Evolutionary conservation across 352 stramenopile species (phyloP).

Genomic region (Phytophthora ramorum): DNA sequence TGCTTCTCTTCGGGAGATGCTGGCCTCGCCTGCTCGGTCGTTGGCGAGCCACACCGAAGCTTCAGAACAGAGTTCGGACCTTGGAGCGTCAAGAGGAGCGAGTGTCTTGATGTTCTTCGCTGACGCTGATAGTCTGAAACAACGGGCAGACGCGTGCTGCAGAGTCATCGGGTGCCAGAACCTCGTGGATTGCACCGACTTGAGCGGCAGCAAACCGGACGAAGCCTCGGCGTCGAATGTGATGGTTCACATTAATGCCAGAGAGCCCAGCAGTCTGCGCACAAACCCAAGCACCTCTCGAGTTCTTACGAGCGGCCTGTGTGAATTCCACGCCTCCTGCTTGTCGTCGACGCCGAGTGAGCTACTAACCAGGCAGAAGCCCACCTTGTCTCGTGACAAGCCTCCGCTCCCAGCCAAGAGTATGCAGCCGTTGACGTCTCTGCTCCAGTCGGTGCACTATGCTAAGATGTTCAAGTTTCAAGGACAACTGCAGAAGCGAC

Average conservation of each 20-base stretch:
- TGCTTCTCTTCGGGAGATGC: conserved; percentile 36
- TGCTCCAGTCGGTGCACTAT: conserved; percentile 62
- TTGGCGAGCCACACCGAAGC: background rate
- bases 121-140: conserved; percentile 46
- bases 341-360: conserved; percentile 30
- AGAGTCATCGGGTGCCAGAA: conserved; percentile 56
- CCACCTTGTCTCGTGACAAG: conserved; percentile 37
- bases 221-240: conserved; percentile 35
- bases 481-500: conserved; percentile 58
- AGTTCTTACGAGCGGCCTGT: conserved; percentile 29
- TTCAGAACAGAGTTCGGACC: background rate
- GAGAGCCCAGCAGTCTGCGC: conserved; percentile 17
- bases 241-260: conserved; percentile 24
- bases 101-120: conserved; percentile 45
- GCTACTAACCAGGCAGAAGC: conserved; percentile 43
- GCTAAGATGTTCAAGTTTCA: conserved; percentile 65
- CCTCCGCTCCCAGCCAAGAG: conserved; percentile 22
- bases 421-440: conserved; percentile 18
- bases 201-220: conserved; percentile 16
- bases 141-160: conserved; percentile 57
- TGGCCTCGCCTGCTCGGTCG: conserved; percentile 10
- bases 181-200: conserved; percentile 17
- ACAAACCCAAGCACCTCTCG: conserved; percentile 20
- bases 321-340: conserved; percentile 39
- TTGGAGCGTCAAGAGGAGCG: conserved; percentile 10